Evolutionary conservation across 305 asterid genomes (phyloP).

Genomic region (Fraxinus greggii): DNA sequence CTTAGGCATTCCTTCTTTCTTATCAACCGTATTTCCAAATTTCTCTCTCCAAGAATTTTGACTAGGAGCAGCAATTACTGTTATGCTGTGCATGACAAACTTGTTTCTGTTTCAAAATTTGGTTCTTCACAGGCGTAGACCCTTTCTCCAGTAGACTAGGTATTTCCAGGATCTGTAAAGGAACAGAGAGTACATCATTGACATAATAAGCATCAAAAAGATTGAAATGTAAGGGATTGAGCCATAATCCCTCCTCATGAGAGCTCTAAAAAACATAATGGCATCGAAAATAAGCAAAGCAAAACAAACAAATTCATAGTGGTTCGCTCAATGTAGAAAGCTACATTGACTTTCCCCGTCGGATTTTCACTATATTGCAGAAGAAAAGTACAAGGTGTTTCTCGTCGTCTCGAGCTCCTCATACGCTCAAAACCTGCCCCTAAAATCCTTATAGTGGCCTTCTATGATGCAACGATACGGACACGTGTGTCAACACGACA

Average conservation of each 20-base stretch:
- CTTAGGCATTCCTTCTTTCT: neutral
- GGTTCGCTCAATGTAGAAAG: neutral
- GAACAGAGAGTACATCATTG: neutral
- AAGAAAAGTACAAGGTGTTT: neutral
- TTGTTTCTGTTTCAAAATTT: conserved; percentile 55
- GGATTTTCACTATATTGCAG: neutral
- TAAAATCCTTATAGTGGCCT: neutral
- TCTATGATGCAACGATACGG: too few species aligned
- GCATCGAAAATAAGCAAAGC: neutral
- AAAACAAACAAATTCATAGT: neutral
- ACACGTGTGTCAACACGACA: too few species aligned
- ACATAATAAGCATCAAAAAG: neutral
- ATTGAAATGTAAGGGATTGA: neutral
- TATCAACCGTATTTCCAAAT: neutral
- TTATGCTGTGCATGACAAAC: conserved; percentile 18
- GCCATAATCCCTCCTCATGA: neutral
- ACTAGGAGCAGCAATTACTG: conserved; percentile 56
- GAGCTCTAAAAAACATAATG: neutral
- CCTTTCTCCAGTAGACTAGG: conserved; percentile 85
- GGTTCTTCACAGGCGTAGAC: conserved; percentile 70
- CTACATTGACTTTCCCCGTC: neutral
- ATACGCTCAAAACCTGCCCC: neutral
- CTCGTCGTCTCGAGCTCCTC: neutral
- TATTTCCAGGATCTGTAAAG: conserved; percentile 62
- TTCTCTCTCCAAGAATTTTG: neutral